These are phyloP conservation scores for Chiua sp. DNA, from an alignment of 1,284 basidiomycete species.

Conservation along the genomic window DNA sequence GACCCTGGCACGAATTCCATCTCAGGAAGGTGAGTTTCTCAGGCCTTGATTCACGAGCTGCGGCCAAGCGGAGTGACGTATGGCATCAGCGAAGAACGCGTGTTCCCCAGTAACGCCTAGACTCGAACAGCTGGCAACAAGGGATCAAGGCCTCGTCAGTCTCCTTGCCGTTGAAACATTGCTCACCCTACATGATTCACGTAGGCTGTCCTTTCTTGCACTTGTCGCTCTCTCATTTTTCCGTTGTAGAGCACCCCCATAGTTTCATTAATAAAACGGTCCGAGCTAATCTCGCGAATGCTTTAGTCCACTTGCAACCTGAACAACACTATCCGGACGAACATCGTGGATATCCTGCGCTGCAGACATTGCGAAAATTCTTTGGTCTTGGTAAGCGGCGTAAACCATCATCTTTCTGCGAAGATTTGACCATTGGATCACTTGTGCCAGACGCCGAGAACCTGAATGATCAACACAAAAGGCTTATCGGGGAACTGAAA, in stretches of 20 bases:
- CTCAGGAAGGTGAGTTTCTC: background rate
- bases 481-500: conserved; percentile 13
- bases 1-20: conserved; percentile 16
- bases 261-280: background rate
- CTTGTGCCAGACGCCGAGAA: conserved; percentile 5
- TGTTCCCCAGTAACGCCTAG: conserved; percentile 15
- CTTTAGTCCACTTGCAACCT: conserved; percentile 10
- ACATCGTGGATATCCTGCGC: conserved; percentile 1
- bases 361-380: conserved; percentile 7
- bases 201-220: conserved; percentile 1
- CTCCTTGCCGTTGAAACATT: conserved; percentile 26
- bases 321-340: background rate
- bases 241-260: conserved; percentile 5
- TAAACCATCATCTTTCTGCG: background rate
- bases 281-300: conserved; percentile 23
- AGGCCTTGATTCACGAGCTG: background rate
- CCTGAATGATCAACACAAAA: conserved; percentile 1
- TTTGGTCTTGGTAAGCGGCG: conserved; percentile 27
- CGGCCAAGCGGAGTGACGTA: background rate
- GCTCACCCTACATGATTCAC: conserved; percentile 15
- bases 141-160: conserved; percentile 16
- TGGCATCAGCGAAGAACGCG: background rate
- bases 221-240: background rate
- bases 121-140: conserved; percentile 18
- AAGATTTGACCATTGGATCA: background rate